Base-by-base conservation (phyloP, 1,284 basidiomycete species). In the Apiotrichum siamense region DNA sequence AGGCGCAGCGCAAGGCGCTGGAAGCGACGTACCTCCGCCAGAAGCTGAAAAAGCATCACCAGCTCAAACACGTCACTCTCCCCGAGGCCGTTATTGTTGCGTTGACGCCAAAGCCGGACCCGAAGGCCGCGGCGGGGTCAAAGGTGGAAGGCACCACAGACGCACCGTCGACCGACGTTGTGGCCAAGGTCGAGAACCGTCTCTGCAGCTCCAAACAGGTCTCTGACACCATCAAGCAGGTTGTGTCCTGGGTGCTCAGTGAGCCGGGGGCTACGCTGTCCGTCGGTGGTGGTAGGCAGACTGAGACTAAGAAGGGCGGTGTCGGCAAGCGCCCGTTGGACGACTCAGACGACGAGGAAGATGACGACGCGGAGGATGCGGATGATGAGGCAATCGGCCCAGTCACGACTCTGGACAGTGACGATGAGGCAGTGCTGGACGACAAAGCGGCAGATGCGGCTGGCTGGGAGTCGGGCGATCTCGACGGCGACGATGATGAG, bases 171-270 rank as follows among this genome's bases (percentile, higher is more conserved):
- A 78, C 79, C n/a, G 76, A 79, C 21, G 69, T 78, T 2, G 64
- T 74, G 17, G 77, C 78, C 7, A 87, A 86, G 69, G 81, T 86
- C 1, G 83, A 87, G 61, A 83, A 80, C 51, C 81, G 86, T 25
- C 73, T 93, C 23, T 76, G 86, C 38, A 89, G 87, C 62, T 85
- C 85, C 2, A 91, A 88, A 68, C 71, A 79, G 18, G 76, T 91
- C 12, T 84, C 87, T 0, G 77, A 79, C 13, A 81, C 81, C 56
- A 77, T 88, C 3, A 75, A 75, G 17, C 64, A 66, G 20, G 78
- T 80, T 17, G 65, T 91, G 0, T 75, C 79, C 10, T 76, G 78
- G 52, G 50, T 66, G 3, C 50, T 71, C 2, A 62, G 63, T 2
- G 67, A 74, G 47, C 58, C 69, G 23, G 70, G 70, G 0, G 66